Evolutionary conservation across 192 early-diverging fungal species (phyloP), one percentile per base, ranked within the genome.

Genomic region (Umbelopsis isabellina): DNA sequence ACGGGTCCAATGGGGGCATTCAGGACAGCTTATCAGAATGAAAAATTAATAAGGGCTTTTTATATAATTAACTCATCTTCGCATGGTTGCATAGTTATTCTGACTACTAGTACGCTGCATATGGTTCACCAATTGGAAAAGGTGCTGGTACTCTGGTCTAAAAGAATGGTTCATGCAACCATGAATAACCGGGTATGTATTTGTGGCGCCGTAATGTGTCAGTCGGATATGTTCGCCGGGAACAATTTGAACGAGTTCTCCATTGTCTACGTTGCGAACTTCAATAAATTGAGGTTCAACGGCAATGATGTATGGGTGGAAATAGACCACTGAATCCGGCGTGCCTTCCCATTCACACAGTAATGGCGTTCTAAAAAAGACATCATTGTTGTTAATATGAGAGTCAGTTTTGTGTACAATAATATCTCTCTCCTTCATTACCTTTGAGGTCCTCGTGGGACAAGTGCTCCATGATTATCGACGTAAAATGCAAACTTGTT

Each of bases 401-500:
- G 9, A 30, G 2, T 0, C 50, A 51, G 18, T n/a, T 10, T 51
- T 51, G 20, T 11, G 23, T 2, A n/a, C n/a, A 51, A 94, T 30
- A 3, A 30, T 30, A 93, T 65, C 86, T 82, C 22, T 84, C 86
- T 25, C 13, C 3, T 33, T 25, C 3, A 47, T 51, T 78, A 4
- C 95, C 96, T 25, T 87, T 85, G 93, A 21, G 21, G 64, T 15
- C 49, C 69, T 25, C 65, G 74, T 16, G 30, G 27, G 12, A 73
- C 76, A 50, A 74, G 49, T 35, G 72, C 85, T 35, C 97, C 97
- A 75, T 88, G 85, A 68, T 92, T 91, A 80, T 98, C 91, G 33
- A 99, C 91, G 74, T 90, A 97, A 72, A 99, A 98, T 6, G 91
- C 94, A 83, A 95, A 93, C 76, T 96, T 93, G 82, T 94, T 89